Conservation (phyloP, 176 grass and related monocot species). For the Leersia perrieri region DNA sequence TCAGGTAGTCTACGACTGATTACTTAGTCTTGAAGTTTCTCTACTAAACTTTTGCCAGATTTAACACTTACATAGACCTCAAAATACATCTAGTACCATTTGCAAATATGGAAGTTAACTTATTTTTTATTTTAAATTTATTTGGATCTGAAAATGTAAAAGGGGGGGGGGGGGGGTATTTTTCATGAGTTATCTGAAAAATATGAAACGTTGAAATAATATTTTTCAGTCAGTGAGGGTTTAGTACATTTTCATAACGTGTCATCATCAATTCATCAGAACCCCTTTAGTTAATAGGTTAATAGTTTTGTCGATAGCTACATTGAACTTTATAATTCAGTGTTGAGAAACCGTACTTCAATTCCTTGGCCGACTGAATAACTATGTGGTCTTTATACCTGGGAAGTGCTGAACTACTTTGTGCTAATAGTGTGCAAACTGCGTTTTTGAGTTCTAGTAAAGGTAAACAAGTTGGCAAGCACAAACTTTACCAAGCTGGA, state of each 20-base stretch:
- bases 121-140: not conserved
- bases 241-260: not conserved
- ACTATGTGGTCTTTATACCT: not conserved
- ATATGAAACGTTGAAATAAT: not conserved
- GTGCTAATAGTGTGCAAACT: not conserved
- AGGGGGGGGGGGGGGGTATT: too few species aligned
- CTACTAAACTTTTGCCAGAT: not conserved
- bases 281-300: not conserved
- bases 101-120: not conserved
- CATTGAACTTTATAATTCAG: not conserved
- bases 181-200: not conserved
- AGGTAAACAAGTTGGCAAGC: not conserved
- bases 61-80: not conserved
- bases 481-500: conserved; percentile 1
- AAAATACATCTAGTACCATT: not conserved
- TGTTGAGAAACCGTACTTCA: not conserved
- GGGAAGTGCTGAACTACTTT: not conserved
- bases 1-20: not conserved
- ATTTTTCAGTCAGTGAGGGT: not conserved
- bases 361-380: not conserved
- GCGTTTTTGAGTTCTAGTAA: not conserved
- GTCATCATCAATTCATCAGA: not conserved
- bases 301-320: not conserved
- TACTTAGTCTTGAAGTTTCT: not conserved
- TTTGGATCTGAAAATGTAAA: not conserved